Evolutionary conservation across 2,329 filamentous ascomycete species (phyloP).

Genomic region (Ascomycota sp.): DNA sequence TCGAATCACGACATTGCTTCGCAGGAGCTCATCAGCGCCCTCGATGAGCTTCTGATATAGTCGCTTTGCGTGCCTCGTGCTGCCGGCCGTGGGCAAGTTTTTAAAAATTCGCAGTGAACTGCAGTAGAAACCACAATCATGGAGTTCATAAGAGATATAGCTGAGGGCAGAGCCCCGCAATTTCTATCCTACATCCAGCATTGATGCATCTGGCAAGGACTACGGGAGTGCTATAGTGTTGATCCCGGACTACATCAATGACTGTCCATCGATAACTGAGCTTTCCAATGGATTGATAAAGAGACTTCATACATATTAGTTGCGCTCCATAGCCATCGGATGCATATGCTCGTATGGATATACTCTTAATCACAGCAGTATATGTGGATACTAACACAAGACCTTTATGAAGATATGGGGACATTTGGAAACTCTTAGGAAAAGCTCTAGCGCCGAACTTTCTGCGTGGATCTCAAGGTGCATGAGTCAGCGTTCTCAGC

Average conservation of each 20-base stretch:
- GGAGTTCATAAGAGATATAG: background rate
- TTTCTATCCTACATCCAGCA: background rate
- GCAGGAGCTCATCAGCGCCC: background rate
- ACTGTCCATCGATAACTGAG: background rate
- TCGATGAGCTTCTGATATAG: background rate
- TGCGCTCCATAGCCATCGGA: background rate
- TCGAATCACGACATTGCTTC: background rate
- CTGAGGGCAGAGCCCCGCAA: background rate
- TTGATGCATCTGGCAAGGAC: background rate
- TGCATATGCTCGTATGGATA: background rate
- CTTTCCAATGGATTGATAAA: background rate
- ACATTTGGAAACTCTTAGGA: background rate
- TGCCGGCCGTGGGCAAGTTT: no score
- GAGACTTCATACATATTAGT: background rate
- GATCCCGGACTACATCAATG: background rate
- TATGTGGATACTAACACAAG: background rate
- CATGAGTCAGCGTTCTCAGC: background rate
- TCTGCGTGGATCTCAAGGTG: background rate
- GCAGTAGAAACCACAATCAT: background rate
- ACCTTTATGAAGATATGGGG: slow-evolving; percentile 1
- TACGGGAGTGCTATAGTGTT: background rate
- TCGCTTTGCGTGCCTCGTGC: no score
- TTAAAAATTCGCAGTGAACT: background rate
- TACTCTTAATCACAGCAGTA: background rate
- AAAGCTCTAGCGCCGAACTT: background rate